Evolutionary conservation across 177 flowering plant genomes (phyloP).

Genomic region (Vitis hybrid): DNA sequence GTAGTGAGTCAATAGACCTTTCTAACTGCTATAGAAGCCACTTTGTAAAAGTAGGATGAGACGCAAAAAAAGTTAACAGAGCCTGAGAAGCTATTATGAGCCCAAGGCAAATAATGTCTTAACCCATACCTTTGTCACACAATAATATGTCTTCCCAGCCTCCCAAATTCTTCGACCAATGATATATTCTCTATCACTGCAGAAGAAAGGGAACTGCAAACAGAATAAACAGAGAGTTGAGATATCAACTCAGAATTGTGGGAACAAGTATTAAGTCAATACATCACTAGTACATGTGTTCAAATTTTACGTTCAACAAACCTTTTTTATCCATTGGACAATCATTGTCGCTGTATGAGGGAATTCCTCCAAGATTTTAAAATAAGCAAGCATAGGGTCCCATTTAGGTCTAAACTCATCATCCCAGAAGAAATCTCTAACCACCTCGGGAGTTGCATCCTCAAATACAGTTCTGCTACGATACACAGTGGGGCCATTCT

Average conservation of each 20-base stretch:
- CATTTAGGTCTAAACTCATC: conserved; percentile 94
- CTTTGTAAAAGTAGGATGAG: no score
- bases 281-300: neutral
- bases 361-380: conserved; percentile 71
- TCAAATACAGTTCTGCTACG: conserved; percentile 92
- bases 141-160: conserved; percentile 68
- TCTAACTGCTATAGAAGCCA: no score
- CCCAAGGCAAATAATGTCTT: neutral
- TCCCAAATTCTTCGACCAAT: conserved; percentile 96
- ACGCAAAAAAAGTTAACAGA: neutral
- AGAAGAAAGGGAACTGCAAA: conserved; percentile 94
- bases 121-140: conserved; percentile 78
- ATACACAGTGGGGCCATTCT: conserved; percentile 69
- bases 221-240: conserved; percentile 13
- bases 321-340: conserved; percentile 98
- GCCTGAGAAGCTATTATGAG: neutral
- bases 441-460: conserved; percentile 90
- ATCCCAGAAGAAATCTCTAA: conserved; percentile 99
- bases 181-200: conserved; percentile 92
- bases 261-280: neutral
- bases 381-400: conserved; percentile 87
- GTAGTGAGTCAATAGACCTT: no score
- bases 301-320: conserved; percentile 15
- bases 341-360: conserved; percentile 66
- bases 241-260: neutral